Evolutionary conservation across 2,329 filamentous ascomycete genomes (phyloP).

Genomic region (Talaromyces sp.): DNA sequence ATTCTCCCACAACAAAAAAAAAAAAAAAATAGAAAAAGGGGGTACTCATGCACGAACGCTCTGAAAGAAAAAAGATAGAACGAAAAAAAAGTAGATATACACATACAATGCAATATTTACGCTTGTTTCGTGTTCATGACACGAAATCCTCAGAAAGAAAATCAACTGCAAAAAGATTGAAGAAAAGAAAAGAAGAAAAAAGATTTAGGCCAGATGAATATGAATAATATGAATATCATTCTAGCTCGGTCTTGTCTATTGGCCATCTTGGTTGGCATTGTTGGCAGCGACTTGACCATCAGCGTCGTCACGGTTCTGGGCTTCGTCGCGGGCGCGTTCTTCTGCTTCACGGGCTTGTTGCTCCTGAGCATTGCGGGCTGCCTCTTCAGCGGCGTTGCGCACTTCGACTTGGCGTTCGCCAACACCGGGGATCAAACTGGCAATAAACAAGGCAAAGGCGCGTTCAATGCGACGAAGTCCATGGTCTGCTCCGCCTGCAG

Average conservation of each 20-base stretch:
- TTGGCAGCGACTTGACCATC: neutral
- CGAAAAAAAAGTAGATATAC: neutral
- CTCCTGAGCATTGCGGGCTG: slow-evolving; percentile 22
- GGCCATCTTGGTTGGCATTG: neutral
- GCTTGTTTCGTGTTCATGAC: neutral
- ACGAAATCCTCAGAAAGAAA: neutral
- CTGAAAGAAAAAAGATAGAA: neutral
- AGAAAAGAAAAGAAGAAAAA: neutral
- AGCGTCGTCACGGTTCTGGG: neutral
- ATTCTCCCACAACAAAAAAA: neutral
- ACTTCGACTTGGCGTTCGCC: slow-evolving; percentile 57
- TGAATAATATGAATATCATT: neutral
- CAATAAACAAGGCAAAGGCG: slow-evolving; percentile 57
- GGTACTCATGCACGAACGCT: neutral
- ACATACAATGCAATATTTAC: neutral
- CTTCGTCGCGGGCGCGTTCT: slow-evolving; percentile 17
- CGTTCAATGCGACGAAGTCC: slow-evolving; percentile 47
- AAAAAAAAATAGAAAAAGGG: neutral
- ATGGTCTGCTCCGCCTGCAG: slow-evolving; percentile 14
- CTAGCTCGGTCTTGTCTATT: neutral
- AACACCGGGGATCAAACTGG: slow-evolving; percentile 57
- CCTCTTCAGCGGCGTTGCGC: slow-evolving; percentile 48
- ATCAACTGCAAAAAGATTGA: neutral
- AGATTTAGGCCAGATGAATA: neutral
- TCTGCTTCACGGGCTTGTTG: slow-evolving; percentile 24